phyloP scores from a whole-genome alignment of 73 alveolate genomes.

The Blepharisma japonicum region DNA sequence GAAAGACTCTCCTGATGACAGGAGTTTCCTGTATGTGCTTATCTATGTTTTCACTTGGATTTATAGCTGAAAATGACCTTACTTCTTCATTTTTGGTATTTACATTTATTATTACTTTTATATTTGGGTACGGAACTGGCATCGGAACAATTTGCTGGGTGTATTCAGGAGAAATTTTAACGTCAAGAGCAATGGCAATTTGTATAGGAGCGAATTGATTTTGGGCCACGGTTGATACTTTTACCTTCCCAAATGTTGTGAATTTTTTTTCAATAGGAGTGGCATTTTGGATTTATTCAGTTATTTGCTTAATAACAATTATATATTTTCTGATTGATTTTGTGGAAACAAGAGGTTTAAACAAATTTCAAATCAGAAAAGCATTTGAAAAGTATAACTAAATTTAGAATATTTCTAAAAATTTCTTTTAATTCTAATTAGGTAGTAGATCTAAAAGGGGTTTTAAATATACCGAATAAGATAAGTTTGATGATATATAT shows the following conservation, averaged over 20 bases:
- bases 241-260: constrained; percentile 5
- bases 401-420: too few species aligned
- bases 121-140: background rate
- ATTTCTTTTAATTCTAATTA: too few species aligned
- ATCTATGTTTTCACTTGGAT: constrained; percentile 4
- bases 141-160: constrained; percentile 19
- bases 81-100: background rate
- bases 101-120: background rate
- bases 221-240: background rate
- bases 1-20: background rate
- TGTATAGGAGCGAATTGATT: constrained; percentile 1
- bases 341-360: constrained; percentile 23
- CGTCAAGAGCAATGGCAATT: constrained; percentile 21
- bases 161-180: constrained; percentile 4
- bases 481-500: too few species aligned
- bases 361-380: background rate
- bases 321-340: background rate
- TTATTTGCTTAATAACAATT: background rate
- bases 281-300: background rate
- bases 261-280: background rate
- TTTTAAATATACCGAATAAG: too few species aligned
- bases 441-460: too few species aligned
- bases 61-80: background rate
- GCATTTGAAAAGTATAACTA: too few species aligned
- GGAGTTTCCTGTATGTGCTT: constrained; percentile 12